phyloP scores from a whole-genome alignment of 371 early-diverging fungal genomes.

The Fennellomyces sp. region DNA sequence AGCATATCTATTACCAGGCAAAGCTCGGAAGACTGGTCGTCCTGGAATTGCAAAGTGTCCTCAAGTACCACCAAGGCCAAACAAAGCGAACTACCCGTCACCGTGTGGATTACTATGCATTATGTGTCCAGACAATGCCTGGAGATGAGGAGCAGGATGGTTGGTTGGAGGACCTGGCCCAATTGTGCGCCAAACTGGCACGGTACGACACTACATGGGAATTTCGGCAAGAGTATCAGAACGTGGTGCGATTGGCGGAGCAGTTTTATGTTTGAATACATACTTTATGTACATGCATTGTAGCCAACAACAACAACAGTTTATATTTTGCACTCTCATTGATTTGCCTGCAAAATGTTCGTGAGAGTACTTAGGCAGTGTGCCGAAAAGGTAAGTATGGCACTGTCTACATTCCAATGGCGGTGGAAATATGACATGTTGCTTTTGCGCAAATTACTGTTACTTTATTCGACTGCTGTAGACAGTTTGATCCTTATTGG shows the following conservation, averaged over 20 bases:
- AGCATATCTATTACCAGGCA: constrained; percentile 37
- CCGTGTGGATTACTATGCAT: neutral
- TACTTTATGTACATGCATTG: too few relatives aligned
- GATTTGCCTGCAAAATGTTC: too few relatives aligned
- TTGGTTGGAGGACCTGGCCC: constrained; percentile 29
- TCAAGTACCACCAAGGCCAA: constrained; percentile 23
- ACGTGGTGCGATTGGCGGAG: constrained; percentile 34
- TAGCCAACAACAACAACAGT: too few relatives aligned
- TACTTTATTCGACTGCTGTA: constrained; percentile 52
- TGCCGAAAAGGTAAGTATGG: too few relatives aligned
- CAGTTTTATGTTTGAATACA: constrained; percentile 25
- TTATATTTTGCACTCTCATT: neutral
- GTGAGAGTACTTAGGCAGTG: too few relatives aligned
- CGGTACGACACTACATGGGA: constrained; percentile 45
- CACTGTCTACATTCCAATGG: too few relatives aligned
- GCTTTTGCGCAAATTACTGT: neutral
- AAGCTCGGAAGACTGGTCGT: constrained; percentile 40
- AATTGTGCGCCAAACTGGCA: constrained; percentile 26
- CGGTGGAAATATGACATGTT: too few relatives aligned
- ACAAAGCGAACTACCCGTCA: neutral
- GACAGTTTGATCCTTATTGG: constrained; percentile 26
- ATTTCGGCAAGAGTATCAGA: constrained; percentile 39
- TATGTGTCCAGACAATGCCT: constrained; percentile 1
- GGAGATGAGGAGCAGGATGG: neutral
- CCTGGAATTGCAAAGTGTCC: constrained; percentile 33